Conservation (phyloP, 2,329 filamentous ascomycete genomes). For the Paecilomyces sp. region DNA sequence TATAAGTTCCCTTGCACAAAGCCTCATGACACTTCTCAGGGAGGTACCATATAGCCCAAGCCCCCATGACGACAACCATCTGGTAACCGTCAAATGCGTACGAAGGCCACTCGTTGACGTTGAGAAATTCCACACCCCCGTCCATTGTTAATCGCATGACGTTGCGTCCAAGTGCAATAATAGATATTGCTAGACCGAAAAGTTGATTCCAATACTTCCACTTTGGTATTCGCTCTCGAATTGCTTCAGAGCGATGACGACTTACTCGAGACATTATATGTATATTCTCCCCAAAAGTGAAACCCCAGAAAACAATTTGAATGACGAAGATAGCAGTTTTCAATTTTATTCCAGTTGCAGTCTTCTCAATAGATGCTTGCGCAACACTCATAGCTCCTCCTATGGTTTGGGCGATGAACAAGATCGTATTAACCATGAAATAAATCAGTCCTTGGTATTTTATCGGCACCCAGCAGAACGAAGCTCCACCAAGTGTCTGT, state of each 20-base stretch:
- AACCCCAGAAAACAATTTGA: not conserved
- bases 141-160: conserved; percentile 7
- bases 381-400: not conserved
- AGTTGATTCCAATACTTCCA: not conserved
- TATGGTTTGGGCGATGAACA: not conserved
- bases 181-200: not conserved
- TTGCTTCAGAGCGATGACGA: not conserved
- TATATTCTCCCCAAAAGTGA: not conserved
- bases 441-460: not conserved
- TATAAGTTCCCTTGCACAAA: not conserved
- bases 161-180: conserved; percentile 7
- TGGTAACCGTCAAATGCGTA: conserved; percentile 9
- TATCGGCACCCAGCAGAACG: not conserved
- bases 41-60: conserved; percentile 7
- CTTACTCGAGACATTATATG: not conserved
- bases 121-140: conserved; percentile 5
- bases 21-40: not conserved
- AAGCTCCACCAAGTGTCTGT: not conserved
- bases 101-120: conserved; percentile 6
- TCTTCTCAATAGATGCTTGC: not conserved
- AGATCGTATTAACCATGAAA: not conserved
- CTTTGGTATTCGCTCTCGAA: not conserved
- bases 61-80: conserved; percentile 4
- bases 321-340: not conserved
- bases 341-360: not conserved